phyloP scores from a whole-genome alignment of 2,329 filamentous ascomycete species.

The Laburnicola sp. region DNA sequence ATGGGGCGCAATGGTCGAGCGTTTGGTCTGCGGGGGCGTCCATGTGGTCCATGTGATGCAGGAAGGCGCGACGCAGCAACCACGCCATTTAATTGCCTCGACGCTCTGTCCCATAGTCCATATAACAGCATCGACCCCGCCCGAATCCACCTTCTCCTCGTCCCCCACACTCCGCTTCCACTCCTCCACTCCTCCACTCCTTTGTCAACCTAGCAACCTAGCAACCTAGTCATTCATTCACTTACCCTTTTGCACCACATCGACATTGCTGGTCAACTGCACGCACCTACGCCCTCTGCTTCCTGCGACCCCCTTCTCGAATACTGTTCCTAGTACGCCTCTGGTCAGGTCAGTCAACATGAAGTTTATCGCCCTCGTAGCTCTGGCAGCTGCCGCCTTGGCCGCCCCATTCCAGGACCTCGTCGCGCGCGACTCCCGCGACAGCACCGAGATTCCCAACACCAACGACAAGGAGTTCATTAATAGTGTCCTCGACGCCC shows the following conservation, averaged over 20 bases:
- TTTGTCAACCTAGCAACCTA: constrained; percentile 13
- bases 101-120: background rate
- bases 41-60: background rate
- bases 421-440: constrained; percentile 18
- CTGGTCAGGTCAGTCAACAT: constrained; percentile 20
- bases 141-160: too few relatives aligned
- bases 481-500: constrained; percentile 37
- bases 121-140: background rate
- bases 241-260: constrained; percentile 18
- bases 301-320: constrained; percentile 4
- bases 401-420: constrained; percentile 27
- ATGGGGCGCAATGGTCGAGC: too few relatives aligned
- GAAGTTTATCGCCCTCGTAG: constrained; percentile 30
- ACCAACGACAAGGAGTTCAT: constrained; percentile 37
- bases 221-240: constrained; percentile 7
- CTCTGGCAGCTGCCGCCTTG: constrained; percentile 26
- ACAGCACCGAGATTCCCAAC: constrained; percentile 27
- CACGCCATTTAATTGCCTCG: background rate
- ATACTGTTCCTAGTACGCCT: constrained; percentile 3
- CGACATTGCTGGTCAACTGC: constrained; percentile 19
- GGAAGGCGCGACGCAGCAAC: constrained; percentile 4
- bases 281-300: constrained; percentile 16
- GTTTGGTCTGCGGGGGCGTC: background rate
- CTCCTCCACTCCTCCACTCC: constrained; percentile 3
- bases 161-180: too few relatives aligned